Percentiles rank a stretch among this genome's conserved stretches.
phyloP scores from a whole-genome alignment of 306 rosid species.

The Herpetospermum pedunculosum region DNA sequence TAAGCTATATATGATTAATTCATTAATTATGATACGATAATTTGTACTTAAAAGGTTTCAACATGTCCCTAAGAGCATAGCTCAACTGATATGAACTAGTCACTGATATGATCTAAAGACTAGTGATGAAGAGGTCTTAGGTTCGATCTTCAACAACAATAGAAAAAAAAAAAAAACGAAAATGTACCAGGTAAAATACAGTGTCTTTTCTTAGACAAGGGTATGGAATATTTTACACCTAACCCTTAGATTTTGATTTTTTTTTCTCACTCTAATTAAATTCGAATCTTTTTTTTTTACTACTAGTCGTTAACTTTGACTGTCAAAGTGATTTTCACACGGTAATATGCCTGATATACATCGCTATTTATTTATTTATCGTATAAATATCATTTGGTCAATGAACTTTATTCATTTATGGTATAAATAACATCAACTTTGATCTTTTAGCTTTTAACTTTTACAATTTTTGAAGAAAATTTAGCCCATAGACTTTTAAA shows the following conservation, averaged over 20 bases:
- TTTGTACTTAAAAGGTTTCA: accelerated
- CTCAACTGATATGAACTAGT: too few species aligned
- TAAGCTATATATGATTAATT: too few species aligned
- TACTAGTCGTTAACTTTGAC: background rate
- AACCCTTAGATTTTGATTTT: background rate
- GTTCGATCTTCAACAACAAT: too few species aligned
- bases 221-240: background rate
- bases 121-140: too few species aligned
- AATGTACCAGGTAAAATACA: background rate
- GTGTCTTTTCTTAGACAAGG: background rate
- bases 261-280: background rate
- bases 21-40: background rate
- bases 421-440: background rate
- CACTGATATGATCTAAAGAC: too few species aligned
- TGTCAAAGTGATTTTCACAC: background rate
- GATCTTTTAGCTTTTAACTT: background rate
- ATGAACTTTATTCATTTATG: background rate
- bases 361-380: background rate
- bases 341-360: background rate
- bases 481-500: background rate
- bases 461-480: background rate
- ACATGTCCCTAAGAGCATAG: too few species aligned
- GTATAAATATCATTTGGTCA: background rate
- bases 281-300: background rate
- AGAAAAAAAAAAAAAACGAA: too few species aligned